Evolutionary conservation across 495 filamentous ascomycete genomes (phyloP).

Genomic region (Trichoderma gamsii): DNA sequence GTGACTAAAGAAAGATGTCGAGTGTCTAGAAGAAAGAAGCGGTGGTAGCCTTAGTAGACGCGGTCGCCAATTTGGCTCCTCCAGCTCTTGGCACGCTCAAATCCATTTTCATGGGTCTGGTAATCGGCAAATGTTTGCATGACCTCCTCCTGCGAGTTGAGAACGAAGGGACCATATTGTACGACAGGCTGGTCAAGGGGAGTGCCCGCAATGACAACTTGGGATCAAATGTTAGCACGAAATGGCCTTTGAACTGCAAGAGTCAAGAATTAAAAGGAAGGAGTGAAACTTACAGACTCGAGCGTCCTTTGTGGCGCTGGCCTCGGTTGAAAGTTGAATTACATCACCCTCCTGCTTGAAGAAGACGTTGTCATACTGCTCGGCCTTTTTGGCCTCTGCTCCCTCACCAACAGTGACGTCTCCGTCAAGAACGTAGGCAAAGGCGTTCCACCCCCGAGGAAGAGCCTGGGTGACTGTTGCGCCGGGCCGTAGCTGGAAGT

Average conservation of each 20-base stretch:
- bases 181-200: constrained; percentile 88
- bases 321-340: constrained; percentile 62
- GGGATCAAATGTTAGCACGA: not conserved
- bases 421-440: constrained; percentile 76
- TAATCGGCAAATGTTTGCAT: constrained; percentile 88
- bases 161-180: constrained; percentile 93
- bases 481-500: constrained; percentile 76
- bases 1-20: not conserved
- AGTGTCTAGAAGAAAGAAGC: not conserved
- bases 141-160: constrained; percentile 77
- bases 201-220: constrained; percentile 72
- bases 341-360: constrained; percentile 76
- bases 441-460: constrained; percentile 83
- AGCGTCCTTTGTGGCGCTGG: constrained; percentile 56
- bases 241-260: not conserved
- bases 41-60: not conserved
- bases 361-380: constrained; percentile 80
- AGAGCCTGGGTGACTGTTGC: constrained; percentile 66
- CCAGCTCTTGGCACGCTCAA: constrained; percentile 81
- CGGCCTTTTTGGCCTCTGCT: constrained; percentile 51
- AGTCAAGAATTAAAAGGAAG: constrained; percentile 34
- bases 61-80: constrained; percentile 84
- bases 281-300: constrained; percentile 25
- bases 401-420: constrained; percentile 58
- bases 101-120: constrained; percentile 77